Percentiles rank a stretch among this genome's conserved stretches.
Conservation (phyloP, 345 rosid species). For the Garcia nutans region DNA sequence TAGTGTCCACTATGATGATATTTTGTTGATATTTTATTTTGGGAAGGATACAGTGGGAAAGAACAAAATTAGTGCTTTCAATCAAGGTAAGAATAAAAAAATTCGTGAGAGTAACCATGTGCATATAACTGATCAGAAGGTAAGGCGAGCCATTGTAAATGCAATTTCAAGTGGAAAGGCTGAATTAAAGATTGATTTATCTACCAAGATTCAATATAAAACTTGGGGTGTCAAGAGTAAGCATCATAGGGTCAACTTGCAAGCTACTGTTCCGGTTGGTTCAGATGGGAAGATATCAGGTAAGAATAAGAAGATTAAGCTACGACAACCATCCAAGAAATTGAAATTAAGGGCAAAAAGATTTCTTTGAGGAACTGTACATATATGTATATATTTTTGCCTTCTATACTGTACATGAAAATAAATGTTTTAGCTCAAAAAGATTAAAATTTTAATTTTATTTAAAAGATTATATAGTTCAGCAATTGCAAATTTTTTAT, state of each 20-base stretch:
- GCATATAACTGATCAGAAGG: background rate
- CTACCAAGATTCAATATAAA: constrained; percentile 30
- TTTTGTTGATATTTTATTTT: constrained; percentile 26
- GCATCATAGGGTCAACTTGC: constrained; percentile 28
- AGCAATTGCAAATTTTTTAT: too few relatives aligned
- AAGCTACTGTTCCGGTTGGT: constrained; percentile 34
- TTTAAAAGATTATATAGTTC: too few relatives aligned
- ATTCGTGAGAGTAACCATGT: background rate
- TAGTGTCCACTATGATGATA: constrained; percentile 36
- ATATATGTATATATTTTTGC: too few relatives aligned
- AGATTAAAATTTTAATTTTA: too few relatives aligned
- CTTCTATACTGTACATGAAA: too few relatives aligned
- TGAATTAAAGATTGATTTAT: constrained; percentile 31
- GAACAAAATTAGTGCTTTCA: constrained; percentile 20
- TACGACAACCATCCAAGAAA: constrained; percentile 29
- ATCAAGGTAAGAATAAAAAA: constrained; percentile 30
- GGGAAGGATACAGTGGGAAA: constrained; percentile 33
- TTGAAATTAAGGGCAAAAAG: constrained; percentile 18
- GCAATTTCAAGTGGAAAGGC: constrained; percentile 31
- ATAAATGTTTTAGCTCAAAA: too few relatives aligned
- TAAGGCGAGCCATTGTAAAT: constrained; percentile 21
- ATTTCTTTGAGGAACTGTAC: background rate
- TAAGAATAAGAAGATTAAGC: constrained; percentile 49
- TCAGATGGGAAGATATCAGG: constrained; percentile 43
- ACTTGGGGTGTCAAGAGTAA: constrained; percentile 45